Percentiles rank a stretch among this genome's conserved stretches.
Evolutionary conservation across 2,329 filamentous ascomycete genomes (phyloP).

Genomic region (Exophiala spinifera): DNA sequence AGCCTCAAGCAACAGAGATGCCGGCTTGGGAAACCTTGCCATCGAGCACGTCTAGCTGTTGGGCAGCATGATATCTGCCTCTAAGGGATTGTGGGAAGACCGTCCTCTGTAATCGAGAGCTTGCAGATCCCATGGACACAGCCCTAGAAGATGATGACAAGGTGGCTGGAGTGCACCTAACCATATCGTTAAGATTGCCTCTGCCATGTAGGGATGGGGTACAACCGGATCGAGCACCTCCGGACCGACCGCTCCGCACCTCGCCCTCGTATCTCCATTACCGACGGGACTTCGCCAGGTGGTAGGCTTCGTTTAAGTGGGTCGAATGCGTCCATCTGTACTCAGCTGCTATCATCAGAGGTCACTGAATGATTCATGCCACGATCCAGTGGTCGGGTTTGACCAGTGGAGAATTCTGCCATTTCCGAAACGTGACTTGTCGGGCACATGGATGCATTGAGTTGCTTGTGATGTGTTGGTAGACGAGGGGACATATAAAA

Average conservation of each 20-base stretch:
- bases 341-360: neutral
- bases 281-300: too few relatives aligned
- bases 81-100: constrained; percentile 3
- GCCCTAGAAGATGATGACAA: neutral
- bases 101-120: constrained; percentile 1
- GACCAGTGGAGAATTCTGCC: neutral
- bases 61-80: constrained; percentile 1
- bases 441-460: neutral
- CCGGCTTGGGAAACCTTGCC: neutral
- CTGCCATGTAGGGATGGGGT: neutral
- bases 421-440: neutral
- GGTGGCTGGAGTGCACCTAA: neutral
- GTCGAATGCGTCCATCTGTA: neutral
- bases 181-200: constrained; percentile 4
- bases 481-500: too few relatives aligned
- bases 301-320: too few relatives aligned
- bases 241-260: neutral
- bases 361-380: neutral
- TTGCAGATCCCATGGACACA: constrained; percentile 4
- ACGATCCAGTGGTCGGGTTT: neutral
- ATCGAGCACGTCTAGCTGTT: neutral
- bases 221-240: neutral
- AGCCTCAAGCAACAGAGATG: too few relatives aligned
- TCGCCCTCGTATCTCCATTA: too few relatives aligned
- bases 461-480: too few relatives aligned